Conservation (phyloP, 2,329 filamentous ascomycete species). For the Xylaria sp. region DNA sequence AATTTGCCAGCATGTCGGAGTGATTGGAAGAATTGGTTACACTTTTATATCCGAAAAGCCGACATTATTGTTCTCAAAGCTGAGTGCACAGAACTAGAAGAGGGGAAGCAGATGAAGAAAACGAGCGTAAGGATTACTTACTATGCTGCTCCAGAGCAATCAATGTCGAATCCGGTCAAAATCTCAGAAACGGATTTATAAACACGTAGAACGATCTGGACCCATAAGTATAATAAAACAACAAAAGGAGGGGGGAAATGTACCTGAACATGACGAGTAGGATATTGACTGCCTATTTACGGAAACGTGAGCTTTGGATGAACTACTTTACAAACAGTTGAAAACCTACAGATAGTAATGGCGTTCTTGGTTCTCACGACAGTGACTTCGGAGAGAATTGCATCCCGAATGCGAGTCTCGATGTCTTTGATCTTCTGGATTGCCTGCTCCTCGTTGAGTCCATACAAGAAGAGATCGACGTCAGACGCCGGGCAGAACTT, state of each 20-base stretch:
- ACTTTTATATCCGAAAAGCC: no score
- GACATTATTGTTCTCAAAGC: no score
- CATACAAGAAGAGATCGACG: slow-evolving; percentile 88
- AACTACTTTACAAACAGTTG: neutral
- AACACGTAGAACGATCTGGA: slow-evolving; percentile 78
- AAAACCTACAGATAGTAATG: slow-evolving; percentile 73
- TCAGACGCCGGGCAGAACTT: slow-evolving; percentile 75
- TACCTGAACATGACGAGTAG: slow-evolving; percentile 79
- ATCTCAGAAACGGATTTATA: slow-evolving; percentile 89
- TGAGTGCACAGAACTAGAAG: neutral
- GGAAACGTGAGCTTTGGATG: slow-evolving; percentile 14
- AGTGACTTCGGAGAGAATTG: slow-evolving; percentile 83
- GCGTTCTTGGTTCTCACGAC: slow-evolving; percentile 88
- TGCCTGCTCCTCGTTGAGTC: slow-evolving; percentile 79
- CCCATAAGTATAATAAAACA: slow-evolving; percentile 6
- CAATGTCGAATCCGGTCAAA: slow-evolving; percentile 88
- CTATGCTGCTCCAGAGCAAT: slow-evolving; percentile 83
- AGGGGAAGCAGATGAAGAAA: neutral
- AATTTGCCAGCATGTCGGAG: neutral
- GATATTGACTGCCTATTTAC: slow-evolving; percentile 75
- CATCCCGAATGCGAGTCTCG: slow-evolving; percentile 78
- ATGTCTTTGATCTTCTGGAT: slow-evolving; percentile 87
- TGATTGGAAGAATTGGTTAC: no score
- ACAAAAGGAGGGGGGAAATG: neutral
- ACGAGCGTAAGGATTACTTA: neutral